phyloP scores from a whole-genome alignment of 495 filamentous ascomycete genomes.

The Sphaerosporella brunnea region DNA sequence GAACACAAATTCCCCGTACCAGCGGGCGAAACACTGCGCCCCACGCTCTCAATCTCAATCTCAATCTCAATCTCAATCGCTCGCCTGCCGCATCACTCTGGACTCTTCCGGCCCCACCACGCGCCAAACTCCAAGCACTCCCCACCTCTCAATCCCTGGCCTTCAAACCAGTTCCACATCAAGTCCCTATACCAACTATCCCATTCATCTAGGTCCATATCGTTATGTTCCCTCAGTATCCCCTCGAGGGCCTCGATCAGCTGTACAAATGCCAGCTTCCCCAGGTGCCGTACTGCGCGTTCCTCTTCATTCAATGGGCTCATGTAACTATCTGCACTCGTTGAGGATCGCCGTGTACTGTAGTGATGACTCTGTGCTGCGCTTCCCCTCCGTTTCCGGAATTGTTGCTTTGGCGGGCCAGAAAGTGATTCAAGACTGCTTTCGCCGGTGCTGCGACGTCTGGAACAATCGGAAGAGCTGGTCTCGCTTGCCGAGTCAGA shows the following conservation, averaged over 20 bases:
- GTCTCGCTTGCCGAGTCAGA: not conserved
- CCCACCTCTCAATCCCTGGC: conserved; percentile 59
- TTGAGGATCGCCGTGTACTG: conserved; percentile 5
- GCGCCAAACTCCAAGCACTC: conserved; percentile 86
- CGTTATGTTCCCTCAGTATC: conserved; percentile 59
- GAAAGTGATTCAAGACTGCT: not conserved
- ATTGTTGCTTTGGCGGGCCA: not conserved
- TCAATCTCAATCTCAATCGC: too few relatives aligned
- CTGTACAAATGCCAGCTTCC: conserved; percentile 63
- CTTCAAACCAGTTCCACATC: conserved; percentile 65
- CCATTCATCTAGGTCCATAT: conserved; percentile 82
- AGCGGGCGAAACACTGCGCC: too few relatives aligned
- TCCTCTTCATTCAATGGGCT: conserved; percentile 49
- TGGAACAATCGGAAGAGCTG: not conserved
- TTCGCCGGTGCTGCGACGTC: not conserved
- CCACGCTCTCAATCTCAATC: too few relatives aligned
- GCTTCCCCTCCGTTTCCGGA: not conserved
- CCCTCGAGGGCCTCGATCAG: conserved; percentile 80
- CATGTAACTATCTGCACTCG: not conserved
- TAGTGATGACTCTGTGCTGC: not conserved
- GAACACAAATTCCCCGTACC: not conserved
- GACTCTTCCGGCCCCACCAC: conserved; percentile 68
- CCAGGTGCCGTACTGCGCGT: conserved; percentile 55
- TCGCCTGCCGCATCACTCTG: too few relatives aligned
- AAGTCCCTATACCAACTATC: conserved; percentile 75